A percentile compares a stretch with the other conserved stretches of the same genome.
Conservation (phyloP, 139 green algal species). For the Closterium sp. region DNA sequence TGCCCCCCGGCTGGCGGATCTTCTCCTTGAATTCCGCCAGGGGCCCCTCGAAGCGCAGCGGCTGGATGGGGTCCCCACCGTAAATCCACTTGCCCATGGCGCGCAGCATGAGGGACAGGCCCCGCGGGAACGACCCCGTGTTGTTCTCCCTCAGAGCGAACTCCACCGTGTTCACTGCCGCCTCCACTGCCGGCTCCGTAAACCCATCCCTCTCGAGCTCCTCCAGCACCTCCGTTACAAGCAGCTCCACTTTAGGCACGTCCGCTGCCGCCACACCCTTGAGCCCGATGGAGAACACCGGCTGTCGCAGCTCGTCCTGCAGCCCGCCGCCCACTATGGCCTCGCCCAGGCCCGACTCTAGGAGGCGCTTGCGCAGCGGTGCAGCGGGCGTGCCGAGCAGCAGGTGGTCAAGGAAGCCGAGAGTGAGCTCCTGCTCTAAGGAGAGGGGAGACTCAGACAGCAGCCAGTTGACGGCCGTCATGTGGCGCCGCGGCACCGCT, state of each 20-base stretch:
- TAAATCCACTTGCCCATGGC: constrained; percentile 94
- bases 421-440: constrained; percentile 86
- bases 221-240: constrained; percentile 77
- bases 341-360: constrained; percentile 86
- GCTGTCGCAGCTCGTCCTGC: constrained; percentile 80
- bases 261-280: constrained; percentile 74
- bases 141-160: constrained; percentile 99
- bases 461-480: constrained; percentile 89
- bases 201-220: constrained; percentile 74
- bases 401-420: constrained; percentile 95
- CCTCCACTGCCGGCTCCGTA: constrained; percentile 74
- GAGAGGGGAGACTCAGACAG: constrained; percentile 81
- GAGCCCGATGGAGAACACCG: constrained; percentile 56
- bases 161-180: constrained; percentile 96
- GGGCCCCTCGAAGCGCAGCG: constrained; percentile 85
- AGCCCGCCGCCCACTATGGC: constrained; percentile 88
- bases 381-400: constrained; percentile 86
- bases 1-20: constrained; percentile 59
- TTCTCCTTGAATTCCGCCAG: constrained; percentile 85
- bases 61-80: constrained; percentile 85
- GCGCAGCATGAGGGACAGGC: constrained; percentile 93
- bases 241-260: constrained; percentile 75
- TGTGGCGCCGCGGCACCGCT: constrained; percentile 62
- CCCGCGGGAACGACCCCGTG: constrained; percentile 92
- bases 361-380: constrained; percentile 89